A percentile compares a stretch with the other conserved stretches of the same genome.
Evolutionary conservation across 2,329 filamentous ascomycete genomes (phyloP).

Genomic region (Aureobasidium subglaciale): DNA sequence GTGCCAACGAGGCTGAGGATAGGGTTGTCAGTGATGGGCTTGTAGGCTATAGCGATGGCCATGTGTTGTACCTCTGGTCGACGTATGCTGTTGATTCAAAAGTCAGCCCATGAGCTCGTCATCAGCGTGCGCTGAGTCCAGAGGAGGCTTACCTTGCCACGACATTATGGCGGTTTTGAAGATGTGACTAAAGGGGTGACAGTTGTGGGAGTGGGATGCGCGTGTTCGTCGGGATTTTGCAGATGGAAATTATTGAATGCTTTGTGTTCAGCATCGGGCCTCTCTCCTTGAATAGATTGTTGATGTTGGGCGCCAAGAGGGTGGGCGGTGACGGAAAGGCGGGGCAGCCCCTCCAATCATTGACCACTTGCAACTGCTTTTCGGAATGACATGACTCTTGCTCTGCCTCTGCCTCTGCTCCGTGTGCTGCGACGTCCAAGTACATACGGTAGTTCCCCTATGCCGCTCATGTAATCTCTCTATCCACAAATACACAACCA

Average conservation of each 20-base stretch:
- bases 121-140: background rate
- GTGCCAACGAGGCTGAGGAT: constrained; percentile 65
- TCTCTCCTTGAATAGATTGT: constrained; percentile 12
- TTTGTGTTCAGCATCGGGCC: background rate
- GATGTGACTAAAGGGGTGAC: background rate
- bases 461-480: too few relatives aligned
- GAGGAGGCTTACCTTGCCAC: constrained; percentile 58
- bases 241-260: constrained; percentile 3
- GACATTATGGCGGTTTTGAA: constrained; percentile 49
- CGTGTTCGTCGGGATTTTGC: background rate
- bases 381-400: background rate
- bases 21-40: background rate
- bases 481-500: too few relatives aligned
- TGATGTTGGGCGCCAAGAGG: constrained; percentile 11
- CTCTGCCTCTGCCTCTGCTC: background rate
- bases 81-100: constrained; percentile 46
- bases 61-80: constrained; percentile 51
- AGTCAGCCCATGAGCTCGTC: constrained; percentile 17
- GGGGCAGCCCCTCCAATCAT: constrained; percentile 14
- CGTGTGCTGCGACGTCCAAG: too few relatives aligned
- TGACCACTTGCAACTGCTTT: background rate
- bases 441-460: too few relatives aligned
- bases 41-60: background rate
- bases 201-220: constrained; percentile 10
- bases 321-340: constrained; percentile 12